Conservation (phyloP, 768 basidiomycete species). For the Boletus sensibilis region DNA sequence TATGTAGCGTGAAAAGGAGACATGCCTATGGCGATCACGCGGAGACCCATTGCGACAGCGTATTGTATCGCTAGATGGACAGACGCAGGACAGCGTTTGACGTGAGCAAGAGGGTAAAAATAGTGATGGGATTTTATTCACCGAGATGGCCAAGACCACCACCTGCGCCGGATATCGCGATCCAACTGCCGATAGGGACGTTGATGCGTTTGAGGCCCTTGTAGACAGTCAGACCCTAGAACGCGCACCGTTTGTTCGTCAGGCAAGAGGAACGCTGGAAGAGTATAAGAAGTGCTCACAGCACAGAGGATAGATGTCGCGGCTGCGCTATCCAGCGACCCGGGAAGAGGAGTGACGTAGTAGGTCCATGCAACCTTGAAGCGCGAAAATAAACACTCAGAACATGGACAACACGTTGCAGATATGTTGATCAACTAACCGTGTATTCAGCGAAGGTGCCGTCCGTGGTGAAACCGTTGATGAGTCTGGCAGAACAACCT, state of each 20-base stretch:
- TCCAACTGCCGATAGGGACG: conserved; percentile 37
- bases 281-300: conserved; percentile 14
- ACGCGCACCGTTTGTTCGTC: neutral
- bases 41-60: conserved; percentile 41
- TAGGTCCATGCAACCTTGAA: conserved; percentile 33
- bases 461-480: conserved; percentile 40
- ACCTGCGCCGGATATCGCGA: conserved; percentile 42
- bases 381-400: neutral
- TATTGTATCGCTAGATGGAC: conserved; percentile 43
- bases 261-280: neutral
- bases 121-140: neutral
- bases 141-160: conserved; percentile 45
- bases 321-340: conserved; percentile 36
- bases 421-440: conserved; percentile 18
- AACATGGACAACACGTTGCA: neutral
- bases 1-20: neutral
- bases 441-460: conserved; percentile 45
- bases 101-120: neutral
- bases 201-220: conserved; percentile 42
- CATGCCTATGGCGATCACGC: conserved; percentile 44
- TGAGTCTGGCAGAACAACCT: conserved; percentile 10
- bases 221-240: conserved; percentile 44
- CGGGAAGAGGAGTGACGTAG: conserved; percentile 47
- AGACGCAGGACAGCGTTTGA: neutral
- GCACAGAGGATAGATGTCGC: conserved; percentile 48